Conservation (phyloP, 1,284 basidiomycete species). For the Grifola frondosa region DNA sequence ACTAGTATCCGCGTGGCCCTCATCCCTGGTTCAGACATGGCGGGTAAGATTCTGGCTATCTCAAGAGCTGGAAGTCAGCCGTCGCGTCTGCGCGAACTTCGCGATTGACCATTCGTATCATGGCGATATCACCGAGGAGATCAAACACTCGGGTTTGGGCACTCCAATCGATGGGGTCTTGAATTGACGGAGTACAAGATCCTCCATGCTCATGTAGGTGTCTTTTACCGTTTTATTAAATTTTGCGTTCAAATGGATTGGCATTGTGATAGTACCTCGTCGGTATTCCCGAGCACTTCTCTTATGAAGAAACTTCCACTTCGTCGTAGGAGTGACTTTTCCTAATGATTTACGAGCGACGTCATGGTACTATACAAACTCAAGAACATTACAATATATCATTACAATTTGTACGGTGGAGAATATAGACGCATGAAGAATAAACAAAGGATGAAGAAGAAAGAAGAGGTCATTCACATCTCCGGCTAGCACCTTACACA, state of each 20-base stretch:
- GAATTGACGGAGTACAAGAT: slow-evolving; percentile 51
- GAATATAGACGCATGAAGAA: too few relatives aligned
- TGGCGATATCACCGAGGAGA: slow-evolving; percentile 20
- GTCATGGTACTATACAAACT: too few relatives aligned
- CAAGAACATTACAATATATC: too few relatives aligned
- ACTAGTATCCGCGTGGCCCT: slow-evolving; percentile 33
- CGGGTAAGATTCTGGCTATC: slow-evolving; percentile 57
- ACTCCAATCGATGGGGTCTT: slow-evolving; percentile 50
- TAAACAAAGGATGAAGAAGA: too few relatives aligned
- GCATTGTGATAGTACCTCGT: slow-evolving; percentile 19
- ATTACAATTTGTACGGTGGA: too few relatives aligned
- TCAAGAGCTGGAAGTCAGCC: slow-evolving; percentile 48
- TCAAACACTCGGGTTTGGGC: slow-evolving; percentile 40
- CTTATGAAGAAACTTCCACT: slow-evolving; percentile 35
- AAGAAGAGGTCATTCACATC: too few relatives aligned
- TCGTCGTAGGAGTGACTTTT: slow-evolving; percentile 13
- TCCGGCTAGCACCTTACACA: too few relatives aligned
- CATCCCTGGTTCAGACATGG: slow-evolving; percentile 61
- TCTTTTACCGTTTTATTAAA: slow-evolving; percentile 36
- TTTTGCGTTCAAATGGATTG: neutral
- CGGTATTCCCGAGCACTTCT: slow-evolving; percentile 33
- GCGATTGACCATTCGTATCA: slow-evolving; percentile 10
- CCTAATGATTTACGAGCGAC: too few relatives aligned
- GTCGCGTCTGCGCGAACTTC: slow-evolving; percentile 44
- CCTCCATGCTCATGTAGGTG: slow-evolving; percentile 12